phyloP scores from a whole-genome alignment of 495 filamentous ascomycete genomes.

The Cudoniella acicularis region DNA sequence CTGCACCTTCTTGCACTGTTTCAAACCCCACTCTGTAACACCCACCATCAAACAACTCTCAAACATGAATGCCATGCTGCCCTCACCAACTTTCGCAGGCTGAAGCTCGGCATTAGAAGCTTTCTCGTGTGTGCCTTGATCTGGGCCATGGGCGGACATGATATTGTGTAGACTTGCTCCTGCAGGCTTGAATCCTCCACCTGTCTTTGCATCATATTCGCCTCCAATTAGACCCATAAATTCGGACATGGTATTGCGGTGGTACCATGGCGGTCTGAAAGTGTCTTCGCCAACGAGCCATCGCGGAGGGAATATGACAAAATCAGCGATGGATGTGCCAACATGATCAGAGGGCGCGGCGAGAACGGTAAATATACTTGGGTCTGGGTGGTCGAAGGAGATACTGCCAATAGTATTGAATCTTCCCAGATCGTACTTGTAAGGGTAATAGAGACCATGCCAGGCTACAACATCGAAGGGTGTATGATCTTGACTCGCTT shows the following conservation, averaged over 20 bases:
- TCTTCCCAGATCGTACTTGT: constrained; percentile 79
- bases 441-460: constrained; percentile 77
- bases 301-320: constrained; percentile 79
- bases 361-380: constrained; percentile 76
- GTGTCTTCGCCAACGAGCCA: constrained; percentile 77
- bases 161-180: constrained; percentile 56
- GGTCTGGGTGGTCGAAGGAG: constrained; percentile 77
- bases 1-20: constrained; percentile 81
- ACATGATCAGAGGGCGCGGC: constrained; percentile 58
- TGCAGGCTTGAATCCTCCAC: constrained; percentile 56
- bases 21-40: constrained; percentile 86
- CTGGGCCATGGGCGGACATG: constrained; percentile 57
- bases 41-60: constrained; percentile 80
- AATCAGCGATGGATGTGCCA: constrained; percentile 76
- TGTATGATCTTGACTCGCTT: constrained; percentile 65
- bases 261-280: constrained; percentile 80
- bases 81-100: constrained; percentile 50
- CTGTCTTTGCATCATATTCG: constrained; percentile 51
- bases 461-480: constrained; percentile 82
- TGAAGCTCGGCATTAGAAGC: constrained; percentile 51
- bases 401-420: constrained; percentile 76
- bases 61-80: constrained; percentile 65
- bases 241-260: constrained; percentile 81
- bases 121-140: constrained; percentile 62
- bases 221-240: constrained; percentile 76